Evolutionary conservation across 306 rosid species (phyloP).

Genomic region (Alnus rubra): DNA sequence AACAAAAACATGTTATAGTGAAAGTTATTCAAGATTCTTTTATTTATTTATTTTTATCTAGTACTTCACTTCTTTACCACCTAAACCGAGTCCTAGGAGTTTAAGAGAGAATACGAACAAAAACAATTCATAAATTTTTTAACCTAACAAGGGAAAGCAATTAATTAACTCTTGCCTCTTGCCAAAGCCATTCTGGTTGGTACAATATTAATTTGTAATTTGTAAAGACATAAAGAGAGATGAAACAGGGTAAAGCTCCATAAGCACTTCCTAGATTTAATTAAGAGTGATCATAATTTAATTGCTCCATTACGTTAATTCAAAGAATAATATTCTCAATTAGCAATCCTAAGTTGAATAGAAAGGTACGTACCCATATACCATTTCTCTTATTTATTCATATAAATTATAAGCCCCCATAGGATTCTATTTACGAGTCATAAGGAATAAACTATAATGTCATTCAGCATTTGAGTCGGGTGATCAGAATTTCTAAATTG

Average conservation of each 20-base stretch:
- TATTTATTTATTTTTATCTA: too few relatives aligned
- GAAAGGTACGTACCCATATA: too few relatives aligned
- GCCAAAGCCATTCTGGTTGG: background rate
- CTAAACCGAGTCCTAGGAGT: too few relatives aligned
- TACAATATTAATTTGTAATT: too few relatives aligned
- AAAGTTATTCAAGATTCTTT: too few relatives aligned
- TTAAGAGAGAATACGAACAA: too few relatives aligned
- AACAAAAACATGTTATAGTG: too few relatives aligned
- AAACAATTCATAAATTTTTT: too few relatives aligned
- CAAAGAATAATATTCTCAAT: background rate
- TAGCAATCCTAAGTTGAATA: background rate
- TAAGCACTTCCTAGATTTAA: background rate
- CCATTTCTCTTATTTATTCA: too few relatives aligned
- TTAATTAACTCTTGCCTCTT: background rate
- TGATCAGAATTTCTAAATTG: conserved; percentile 2
- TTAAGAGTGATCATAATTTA: background rate
- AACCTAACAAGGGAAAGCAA: too few relatives aligned
- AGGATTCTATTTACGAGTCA: conserved; percentile 26
- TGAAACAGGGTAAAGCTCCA: background rate
- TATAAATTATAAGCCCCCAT: background rate
- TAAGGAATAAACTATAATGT: conserved; percentile 17
- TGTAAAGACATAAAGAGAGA: background rate
- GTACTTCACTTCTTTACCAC: too few relatives aligned
- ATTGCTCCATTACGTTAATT: background rate
- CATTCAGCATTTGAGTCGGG: background rate